Conservation (phyloP, 225 moss, liverwort and hornwort species). For the Lunularia cruciata region DNA sequence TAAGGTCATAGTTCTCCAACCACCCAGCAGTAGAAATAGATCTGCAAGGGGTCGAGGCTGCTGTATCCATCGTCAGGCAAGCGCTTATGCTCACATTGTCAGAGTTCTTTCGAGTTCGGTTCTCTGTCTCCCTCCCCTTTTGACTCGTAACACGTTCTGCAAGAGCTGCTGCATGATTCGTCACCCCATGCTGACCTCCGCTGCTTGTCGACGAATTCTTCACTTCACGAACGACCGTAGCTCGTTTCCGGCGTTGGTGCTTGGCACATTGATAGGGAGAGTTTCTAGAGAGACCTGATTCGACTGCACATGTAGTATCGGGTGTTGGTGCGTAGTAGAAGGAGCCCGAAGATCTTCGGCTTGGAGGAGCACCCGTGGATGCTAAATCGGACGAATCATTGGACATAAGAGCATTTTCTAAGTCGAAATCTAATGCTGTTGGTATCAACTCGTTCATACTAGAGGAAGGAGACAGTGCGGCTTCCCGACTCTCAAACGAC, state of each 20-base stretch:
- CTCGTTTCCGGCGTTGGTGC: slow-evolving; percentile 30
- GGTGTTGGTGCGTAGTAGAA: slow-evolving; percentile 19
- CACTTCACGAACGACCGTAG: slow-evolving; percentile 26
- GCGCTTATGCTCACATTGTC: slow-evolving; percentile 26
- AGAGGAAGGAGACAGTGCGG: slow-evolving; percentile 18
- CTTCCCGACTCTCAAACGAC: slow-evolving; percentile 7
- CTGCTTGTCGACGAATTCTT: slow-evolving; percentile 20
- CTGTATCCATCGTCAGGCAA: slow-evolving; percentile 31
- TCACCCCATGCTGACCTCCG: background rate
- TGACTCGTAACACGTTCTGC: background rate
- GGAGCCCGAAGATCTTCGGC: slow-evolving; percentile 34
- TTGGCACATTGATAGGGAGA: slow-evolving; percentile 25
- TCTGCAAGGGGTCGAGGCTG: slow-evolving; percentile 25
- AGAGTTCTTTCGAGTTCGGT: background rate
- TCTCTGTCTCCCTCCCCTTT: background rate
- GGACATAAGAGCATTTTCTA: slow-evolving; percentile 27
- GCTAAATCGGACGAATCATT: slow-evolving; percentile 29
- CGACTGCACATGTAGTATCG: slow-evolving; percentile 7
- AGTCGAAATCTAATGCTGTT: slow-evolving; percentile 28
- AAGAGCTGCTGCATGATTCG: slow-evolving; percentile 14
- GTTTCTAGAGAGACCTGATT: background rate
- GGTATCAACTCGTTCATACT: slow-evolving; percentile 38
- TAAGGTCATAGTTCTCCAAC: slow-evolving; percentile 36
- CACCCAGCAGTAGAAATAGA: slow-evolving; percentile 26
- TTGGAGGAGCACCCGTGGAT: slow-evolving; percentile 33